Evolutionary conservation across 495 filamentous ascomycete species (phyloP), one percentile per base, ranked within the genome.

Genomic region (Alectoria sarmentosa): DNA sequence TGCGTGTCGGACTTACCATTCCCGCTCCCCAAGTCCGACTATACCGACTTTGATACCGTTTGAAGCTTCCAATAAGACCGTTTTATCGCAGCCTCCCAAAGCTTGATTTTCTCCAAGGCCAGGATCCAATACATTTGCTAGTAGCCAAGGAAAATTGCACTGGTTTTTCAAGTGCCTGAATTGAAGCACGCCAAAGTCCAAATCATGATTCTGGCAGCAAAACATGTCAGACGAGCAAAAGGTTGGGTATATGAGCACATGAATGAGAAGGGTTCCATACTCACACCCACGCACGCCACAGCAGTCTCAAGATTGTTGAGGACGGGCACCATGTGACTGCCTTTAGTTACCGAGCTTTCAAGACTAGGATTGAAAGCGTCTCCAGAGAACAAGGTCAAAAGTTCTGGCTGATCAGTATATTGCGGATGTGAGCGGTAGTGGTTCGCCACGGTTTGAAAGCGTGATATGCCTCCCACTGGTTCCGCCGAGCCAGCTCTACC

Each of bases 331-430:
- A 96, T 96, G 74, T 96, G 92, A 63, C 81, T 75, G 75, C 90
- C 91, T 76, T 95, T 95, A 2, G 91, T 96, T 6, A 95, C 83
- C 11, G 87, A 87, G 66, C 86, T 90, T 74, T 96, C 91, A 58
- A 96, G 74, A 66, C 88, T 90, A 1, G 92, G 92, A 72, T 96
- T 96, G 76, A 92, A 96, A 5, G 87, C 90, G 82, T 96, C 92
- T 42, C 92, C 91, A 13, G 90, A 94, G 76, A 96, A 96, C 66
- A 96, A 80, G 10, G 90, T 93, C 13, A 95, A 73, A 15, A 91
- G 76, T 21, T 82, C 74, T 8, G 90, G 80, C 67, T 89, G 87
- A 11, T 74, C 81, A 28, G 76, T 70, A 71, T 83, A 94, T 28
- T 74, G 75, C 17, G 80, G 72, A 58, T 82, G 76, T 4, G 78